Conservation (phyloP, 352 stramenopile genomes). For the Phytophthora pluvialis region DNA sequence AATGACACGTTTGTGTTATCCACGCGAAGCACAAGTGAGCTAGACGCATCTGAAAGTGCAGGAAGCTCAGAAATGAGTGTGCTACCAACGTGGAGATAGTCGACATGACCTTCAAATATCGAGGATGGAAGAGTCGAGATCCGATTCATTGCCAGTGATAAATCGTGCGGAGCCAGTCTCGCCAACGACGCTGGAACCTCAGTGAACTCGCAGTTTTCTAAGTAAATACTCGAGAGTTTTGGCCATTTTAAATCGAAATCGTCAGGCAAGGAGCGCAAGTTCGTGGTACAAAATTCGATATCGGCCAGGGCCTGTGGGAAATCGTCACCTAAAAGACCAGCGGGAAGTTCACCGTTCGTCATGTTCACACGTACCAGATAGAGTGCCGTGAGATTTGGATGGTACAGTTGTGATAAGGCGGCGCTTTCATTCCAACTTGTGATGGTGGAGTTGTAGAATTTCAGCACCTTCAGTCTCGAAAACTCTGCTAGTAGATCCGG, state of each 20-base stretch:
- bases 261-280: conserved; percentile 39
- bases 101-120: conserved; percentile 22
- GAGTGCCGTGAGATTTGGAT: conserved; percentile 31
- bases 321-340: conserved; percentile 18
- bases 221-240: conserved; percentile 23
- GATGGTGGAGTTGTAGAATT: conserved; percentile 55
- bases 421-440: conserved; percentile 30
- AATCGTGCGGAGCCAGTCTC: conserved; percentile 21
- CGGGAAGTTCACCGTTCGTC: conserved; percentile 18
- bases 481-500: conserved; percentile 29
- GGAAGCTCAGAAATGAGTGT: conserved; percentile 26
- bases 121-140: conserved; percentile 13
- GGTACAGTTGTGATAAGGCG: conserved; percentile 30
- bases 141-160: conserved; percentile 28
- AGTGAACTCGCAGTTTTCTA: conserved; percentile 23
- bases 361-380: conserved; percentile 30
- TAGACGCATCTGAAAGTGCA: conserved; percentile 5
- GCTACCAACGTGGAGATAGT: conserved; percentile 27
- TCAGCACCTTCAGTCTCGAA: conserved; percentile 32
- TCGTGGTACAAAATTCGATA: conserved; percentile 41
- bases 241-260: conserved; percentile 51
- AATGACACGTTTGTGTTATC: conserved; percentile 27
- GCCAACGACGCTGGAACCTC: conserved; percentile 18
- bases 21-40: conserved; percentile 16
- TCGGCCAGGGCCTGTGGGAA: conserved; percentile 23